Evolutionary conservation across 1,139 yeast species (phyloP).

Genomic region (Pichia sp.): DNA sequence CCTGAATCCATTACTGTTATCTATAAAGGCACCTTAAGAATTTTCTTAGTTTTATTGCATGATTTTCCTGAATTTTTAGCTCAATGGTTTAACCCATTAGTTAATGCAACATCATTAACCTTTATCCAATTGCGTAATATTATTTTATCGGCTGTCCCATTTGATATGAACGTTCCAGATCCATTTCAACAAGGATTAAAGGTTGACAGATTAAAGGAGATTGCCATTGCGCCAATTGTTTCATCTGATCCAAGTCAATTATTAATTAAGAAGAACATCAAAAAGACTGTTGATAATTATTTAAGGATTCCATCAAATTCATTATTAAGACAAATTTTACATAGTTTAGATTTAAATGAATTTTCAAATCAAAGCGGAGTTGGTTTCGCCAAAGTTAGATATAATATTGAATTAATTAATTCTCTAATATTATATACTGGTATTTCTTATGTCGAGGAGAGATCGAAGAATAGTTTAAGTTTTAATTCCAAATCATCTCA

Average conservation of each 20-base stretch:
- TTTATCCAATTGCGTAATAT: slow-evolving; percentile 82
- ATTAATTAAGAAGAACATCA: slow-evolving; percentile 41
- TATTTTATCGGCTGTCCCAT: slow-evolving; percentile 77
- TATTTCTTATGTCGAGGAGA: slow-evolving; percentile 62
- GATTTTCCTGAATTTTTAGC: slow-evolving; percentile 86
- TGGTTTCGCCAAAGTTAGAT: slow-evolving; percentile 55
- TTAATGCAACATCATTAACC: slow-evolving; percentile 64
- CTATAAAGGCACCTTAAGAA: slow-evolving; percentile 80
- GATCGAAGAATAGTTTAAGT: slow-evolving; percentile 29
- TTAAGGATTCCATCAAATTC: slow-evolving; percentile 73
- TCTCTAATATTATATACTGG: slow-evolving; percentile 83
- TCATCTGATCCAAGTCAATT: slow-evolving; percentile 60
- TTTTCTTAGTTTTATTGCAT: slow-evolving; percentile 72
- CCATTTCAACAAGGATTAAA: slow-evolving; percentile 74
- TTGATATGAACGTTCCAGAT: slow-evolving; percentile 56
- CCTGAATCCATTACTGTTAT: slow-evolving; percentile 56
- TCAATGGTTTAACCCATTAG: slow-evolving; percentile 71
- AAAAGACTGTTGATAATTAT: slow-evolving; percentile 74
- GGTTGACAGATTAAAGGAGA: slow-evolving; percentile 61
- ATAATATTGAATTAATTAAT: slow-evolving; percentile 61
- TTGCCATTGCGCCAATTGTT: slow-evolving; percentile 54
- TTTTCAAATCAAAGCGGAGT: slow-evolving; percentile 55
- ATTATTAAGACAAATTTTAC: slow-evolving; percentile 56
- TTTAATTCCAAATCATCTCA: slow-evolving; percentile 72
- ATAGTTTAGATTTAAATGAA: slow-evolving; percentile 49